Base-by-base conservation (phyloP, 2,329 filamentous ascomycete genomes). In the Phoma sp. region DNA sequence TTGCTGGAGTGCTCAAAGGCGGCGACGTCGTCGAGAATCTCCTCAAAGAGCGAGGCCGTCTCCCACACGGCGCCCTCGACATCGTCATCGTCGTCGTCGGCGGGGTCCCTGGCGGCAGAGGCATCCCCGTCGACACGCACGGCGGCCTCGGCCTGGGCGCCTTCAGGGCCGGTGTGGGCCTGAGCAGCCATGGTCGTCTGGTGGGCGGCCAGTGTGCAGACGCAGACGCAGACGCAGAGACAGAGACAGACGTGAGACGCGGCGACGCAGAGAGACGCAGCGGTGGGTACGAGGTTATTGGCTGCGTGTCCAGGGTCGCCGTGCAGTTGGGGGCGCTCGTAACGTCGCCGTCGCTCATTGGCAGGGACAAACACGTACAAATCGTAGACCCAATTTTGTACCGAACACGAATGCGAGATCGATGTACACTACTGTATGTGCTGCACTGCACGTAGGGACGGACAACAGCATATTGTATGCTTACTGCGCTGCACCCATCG, bases 21-120 rank as follows among this genome's bases (percentile, higher is more conserved):
- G 27, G 67, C 64, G 15, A 64, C 66, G 51, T 72, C 66, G 52
- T 74, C 69, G 24, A 74, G 61, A 13, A 74, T 71, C 61, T 73
- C 69, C 48, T 74, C 73, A 43, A 68, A 71, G 41, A 69, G 59
- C 27, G 70, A 76, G 17, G 65, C 66, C 46, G 63, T 61, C 49
- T 74, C 72, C 70, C 67, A 71, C 27, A 62, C 57, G 49, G 65
- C 65, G 48, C 63, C 71, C 36, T 73, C 66, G 24, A 62, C 59
- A 12, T 53, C 44, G 41, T 58, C 59, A 25, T 58, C 56, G 22
- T 61, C 48, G n/a, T 60, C 48, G 17, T 56, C 49, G 22, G 61
- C 46, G 8, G 63, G 52, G 24, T 13, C 10, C 10, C 4, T 13
- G 10, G 29, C 10, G 29, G 29, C 29, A 31, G 60, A 33, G 36